Conservation (phyloP, 768 basidiomycete genomes). For the Pluteus cervinus region DNA sequence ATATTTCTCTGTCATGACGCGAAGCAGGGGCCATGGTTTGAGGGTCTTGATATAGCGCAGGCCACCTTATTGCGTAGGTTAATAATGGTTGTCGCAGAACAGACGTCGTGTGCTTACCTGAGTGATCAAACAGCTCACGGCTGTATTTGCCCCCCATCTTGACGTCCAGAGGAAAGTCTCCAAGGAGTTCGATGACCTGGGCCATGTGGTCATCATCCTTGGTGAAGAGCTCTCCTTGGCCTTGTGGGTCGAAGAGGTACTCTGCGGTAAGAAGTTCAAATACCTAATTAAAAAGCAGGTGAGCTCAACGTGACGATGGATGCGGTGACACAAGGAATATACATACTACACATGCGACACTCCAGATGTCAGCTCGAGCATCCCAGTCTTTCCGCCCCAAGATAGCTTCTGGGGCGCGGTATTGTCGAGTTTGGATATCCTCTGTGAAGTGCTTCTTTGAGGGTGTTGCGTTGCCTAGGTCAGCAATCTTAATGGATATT, state of each 20-base stretch:
- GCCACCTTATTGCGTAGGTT: conserved; percentile 33
- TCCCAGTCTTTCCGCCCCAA: conserved; percentile 86
- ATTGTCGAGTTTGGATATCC: conserved; percentile 95
- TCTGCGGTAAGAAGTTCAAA: conserved; percentile 92
- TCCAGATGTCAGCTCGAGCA: conserved; percentile 84
- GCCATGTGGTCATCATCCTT: conserved; percentile 97
- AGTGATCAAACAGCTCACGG: conserved; percentile 76
- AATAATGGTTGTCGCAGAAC: conserved; percentile 4
- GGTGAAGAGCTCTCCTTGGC: conserved; percentile 72
- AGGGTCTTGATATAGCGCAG: conserved; percentile 70
- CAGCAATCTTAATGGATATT: conserved; percentile 88
- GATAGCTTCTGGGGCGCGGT: conserved; percentile 92
- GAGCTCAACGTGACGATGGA: not conserved
- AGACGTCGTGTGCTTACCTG: conserved; percentile 34
- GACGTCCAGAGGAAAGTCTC: conserved; percentile 64
- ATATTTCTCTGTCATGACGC: conserved; percentile 90
- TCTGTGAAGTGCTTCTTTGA: conserved; percentile 89
- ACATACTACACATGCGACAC: conserved; percentile 78
- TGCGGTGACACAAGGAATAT: not conserved
- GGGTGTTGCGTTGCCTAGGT: conserved; percentile 91
- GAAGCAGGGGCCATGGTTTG: conserved; percentile 76
- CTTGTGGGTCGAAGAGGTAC: conserved; percentile 87
- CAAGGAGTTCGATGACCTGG: conserved; percentile 88
- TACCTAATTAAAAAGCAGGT: conserved; percentile 31
- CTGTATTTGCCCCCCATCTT: conserved; percentile 85